These are phyloP conservation scores for Wolfiporia cocos DNA, from an alignment of 1,284 basidiomycete genomes.

Conservation along the genomic window DNA sequence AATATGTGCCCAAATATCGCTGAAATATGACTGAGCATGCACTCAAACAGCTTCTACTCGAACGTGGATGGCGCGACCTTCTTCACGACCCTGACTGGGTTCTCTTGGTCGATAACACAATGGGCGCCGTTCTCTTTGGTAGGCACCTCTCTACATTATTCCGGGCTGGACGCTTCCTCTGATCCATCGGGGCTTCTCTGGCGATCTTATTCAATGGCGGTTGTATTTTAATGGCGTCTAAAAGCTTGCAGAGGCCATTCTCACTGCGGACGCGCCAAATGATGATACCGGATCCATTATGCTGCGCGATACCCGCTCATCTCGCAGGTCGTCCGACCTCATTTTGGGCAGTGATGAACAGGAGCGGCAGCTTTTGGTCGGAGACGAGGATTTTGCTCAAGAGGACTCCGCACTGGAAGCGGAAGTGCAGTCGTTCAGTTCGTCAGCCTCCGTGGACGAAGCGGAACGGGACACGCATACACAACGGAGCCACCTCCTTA, in stretches of 20 bases:
- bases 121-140: constrained; percentile 81
- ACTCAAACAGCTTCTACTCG: constrained; percentile 46
- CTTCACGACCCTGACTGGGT: constrained; percentile 63
- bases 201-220: no score
- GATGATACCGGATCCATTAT: constrained; percentile 43
- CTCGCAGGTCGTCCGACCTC: constrained; percentile 14
- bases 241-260: constrained; percentile 71
- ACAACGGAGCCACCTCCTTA: constrained; percentile 28
- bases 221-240: no score
- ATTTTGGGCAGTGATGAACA: constrained; percentile 16
- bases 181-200: no score
- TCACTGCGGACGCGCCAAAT: constrained; percentile 40
- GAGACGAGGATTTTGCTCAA: constrained; percentile 23
- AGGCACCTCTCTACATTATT: no score
- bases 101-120: constrained; percentile 75
- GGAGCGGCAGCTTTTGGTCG: constrained; percentile 28
- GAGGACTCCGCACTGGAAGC: constrained; percentile 30
- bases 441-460: constrained; percentile 23
- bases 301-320: constrained; percentile 35
- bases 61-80: constrained; percentile 59
- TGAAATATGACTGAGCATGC: background rate
- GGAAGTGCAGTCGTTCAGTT: constrained; percentile 26
- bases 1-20: background rate
- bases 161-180: no score
- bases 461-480: constrained; percentile 20